A percentile compares a stretch with the other conserved stretches of the same genome.
These are phyloP conservation scores for Paxillus ammoniavirescens DNA, from an alignment of 768 basidiomycete genomes.

Conservation along the genomic window DNA sequence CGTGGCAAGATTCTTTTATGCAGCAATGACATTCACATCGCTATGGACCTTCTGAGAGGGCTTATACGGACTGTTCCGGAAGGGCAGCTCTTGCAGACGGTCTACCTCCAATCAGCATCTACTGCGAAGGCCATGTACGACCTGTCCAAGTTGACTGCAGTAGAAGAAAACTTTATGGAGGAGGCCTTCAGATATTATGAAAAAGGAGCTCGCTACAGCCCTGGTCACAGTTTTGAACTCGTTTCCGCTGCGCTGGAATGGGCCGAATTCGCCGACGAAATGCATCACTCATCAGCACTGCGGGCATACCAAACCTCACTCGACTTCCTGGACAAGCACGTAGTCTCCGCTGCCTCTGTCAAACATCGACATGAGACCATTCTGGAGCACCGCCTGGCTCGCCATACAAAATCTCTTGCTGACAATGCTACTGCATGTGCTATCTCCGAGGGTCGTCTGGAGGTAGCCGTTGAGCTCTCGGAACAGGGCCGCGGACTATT, in stretches of 20 bases:
- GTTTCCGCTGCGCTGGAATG: constrained; percentile 15
- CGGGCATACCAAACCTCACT: constrained; percentile 22
- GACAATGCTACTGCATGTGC: constrained; percentile 29
- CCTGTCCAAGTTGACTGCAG: neutral
- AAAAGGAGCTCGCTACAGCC: constrained; percentile 10
- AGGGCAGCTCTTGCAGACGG: neutral
- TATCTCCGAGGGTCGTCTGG: constrained; percentile 14
- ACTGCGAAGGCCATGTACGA: neutral
- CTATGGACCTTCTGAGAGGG: neutral
- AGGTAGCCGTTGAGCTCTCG: constrained; percentile 34
- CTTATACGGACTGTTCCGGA: constrained; percentile 6
- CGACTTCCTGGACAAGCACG: constrained; percentile 15
- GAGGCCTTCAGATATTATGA: constrained; percentile 10
- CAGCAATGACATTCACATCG: neutral
- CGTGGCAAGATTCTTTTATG: neutral
- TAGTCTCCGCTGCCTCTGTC: constrained; percentile 17
- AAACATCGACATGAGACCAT: constrained; percentile 13
- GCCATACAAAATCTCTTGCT: constrained; percentile 10
- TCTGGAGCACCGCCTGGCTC: constrained; percentile 1
- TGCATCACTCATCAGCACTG: constrained; percentile 16
- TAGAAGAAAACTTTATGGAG: constrained; percentile 5
- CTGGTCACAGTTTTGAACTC: constrained; percentile 1
- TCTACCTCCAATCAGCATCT: neutral
- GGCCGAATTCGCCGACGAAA: constrained; percentile 7
- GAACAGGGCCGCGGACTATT: constrained; percentile 31